Percentiles rank a stretch among this genome's conserved stretches.
These are phyloP conservation scores for Fusarium aywerte DNA, from an alignment of 2,329 filamentous ascomycete species.

Conservation along the genomic window DNA sequence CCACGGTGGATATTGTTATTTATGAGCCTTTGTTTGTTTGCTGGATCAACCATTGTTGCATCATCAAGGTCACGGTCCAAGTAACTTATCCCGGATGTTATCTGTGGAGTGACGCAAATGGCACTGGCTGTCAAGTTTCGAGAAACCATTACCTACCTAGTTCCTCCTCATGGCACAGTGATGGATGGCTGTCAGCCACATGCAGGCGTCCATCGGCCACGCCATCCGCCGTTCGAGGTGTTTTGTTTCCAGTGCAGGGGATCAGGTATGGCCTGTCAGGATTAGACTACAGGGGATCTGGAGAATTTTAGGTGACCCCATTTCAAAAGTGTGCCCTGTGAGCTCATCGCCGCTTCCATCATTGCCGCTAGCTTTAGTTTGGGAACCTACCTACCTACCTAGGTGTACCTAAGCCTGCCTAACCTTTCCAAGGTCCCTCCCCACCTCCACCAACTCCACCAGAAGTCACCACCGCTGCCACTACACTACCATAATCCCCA, in stretches of 20 bases:
- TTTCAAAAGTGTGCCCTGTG: slow-evolving; percentile 25
- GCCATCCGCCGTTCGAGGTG: slow-evolving; percentile 31
- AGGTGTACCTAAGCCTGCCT: slow-evolving; percentile 14
- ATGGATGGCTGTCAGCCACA: slow-evolving; percentile 29
- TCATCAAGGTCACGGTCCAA: slow-evolving; percentile 19
- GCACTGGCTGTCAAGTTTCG: slow-evolving; percentile 30
- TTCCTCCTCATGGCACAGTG: neutral
- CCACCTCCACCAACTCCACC: slow-evolving; percentile 44
- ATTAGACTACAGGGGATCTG: slow-evolving; percentile 25
- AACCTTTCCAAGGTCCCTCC: slow-evolving; percentile 34
- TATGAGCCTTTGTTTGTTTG: slow-evolving; percentile 13
- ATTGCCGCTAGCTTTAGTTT: slow-evolving; percentile 42
- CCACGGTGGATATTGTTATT: slow-evolving; percentile 16
- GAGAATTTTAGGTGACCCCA: slow-evolving; percentile 10
- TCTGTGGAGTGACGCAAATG: slow-evolving; percentile 39
- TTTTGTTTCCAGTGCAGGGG: slow-evolving; percentile 28
- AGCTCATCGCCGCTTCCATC: slow-evolving; percentile 40
- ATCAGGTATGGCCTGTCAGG: slow-evolving; percentile 21
- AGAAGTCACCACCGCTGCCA: slow-evolving; percentile 43
- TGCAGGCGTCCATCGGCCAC: slow-evolving; percentile 31
- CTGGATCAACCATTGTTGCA: slow-evolving; percentile 27
- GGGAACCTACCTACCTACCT: slow-evolving; percentile 13
- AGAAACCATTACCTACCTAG: slow-evolving; percentile 14
- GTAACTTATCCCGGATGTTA: slow-evolving; percentile 21
- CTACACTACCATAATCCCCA: slow-evolving; percentile 38